phyloP scores from a whole-genome alignment of 352 stramenopile species.

The Aphanomyces stellatus region DNA sequence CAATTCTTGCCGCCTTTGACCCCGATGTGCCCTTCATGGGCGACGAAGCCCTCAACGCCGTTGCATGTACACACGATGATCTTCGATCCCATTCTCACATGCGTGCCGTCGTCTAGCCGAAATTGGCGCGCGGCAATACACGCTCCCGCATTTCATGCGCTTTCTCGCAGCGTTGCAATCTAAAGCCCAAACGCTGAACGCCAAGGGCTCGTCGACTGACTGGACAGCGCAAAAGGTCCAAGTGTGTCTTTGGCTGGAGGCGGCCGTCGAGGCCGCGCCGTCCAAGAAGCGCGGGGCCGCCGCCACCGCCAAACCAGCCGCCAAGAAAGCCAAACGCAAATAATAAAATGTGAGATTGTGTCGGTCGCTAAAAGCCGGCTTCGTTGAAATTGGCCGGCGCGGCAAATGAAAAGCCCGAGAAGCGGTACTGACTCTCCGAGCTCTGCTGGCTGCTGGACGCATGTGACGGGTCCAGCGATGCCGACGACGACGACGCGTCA shows the following conservation, averaged over 20 bases:
- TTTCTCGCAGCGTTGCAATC: slow-evolving; percentile 41
- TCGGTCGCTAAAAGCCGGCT: not conserved
- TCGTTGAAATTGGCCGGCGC: not conserved
- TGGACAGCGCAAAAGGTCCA: slow-evolving; percentile 67
- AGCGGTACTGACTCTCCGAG: not conserved
- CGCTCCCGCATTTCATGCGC: slow-evolving; percentile 55
- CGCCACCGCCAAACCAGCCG: not conserved
- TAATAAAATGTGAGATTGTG: too few relatives aligned
- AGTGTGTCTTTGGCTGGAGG: slow-evolving; percentile 42
- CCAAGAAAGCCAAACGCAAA: too few relatives aligned
- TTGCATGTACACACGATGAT: slow-evolving; percentile 43
- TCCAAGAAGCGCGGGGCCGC: not conserved
- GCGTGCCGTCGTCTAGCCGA: slow-evolving; percentile 23
- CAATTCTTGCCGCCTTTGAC: slow-evolving; percentile 63
- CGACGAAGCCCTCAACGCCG: slow-evolving; percentile 65
- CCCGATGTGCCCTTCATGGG: slow-evolving; percentile 62
- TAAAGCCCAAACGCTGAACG: slow-evolving; percentile 51
- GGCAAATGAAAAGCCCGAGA: slow-evolving; percentile 1
- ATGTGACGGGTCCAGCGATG: not conserved
- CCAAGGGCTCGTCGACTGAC: slow-evolving; percentile 23
- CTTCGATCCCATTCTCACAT: not conserved
- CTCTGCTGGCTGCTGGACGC: not conserved
- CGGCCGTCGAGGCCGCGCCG: not conserved
- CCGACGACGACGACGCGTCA: not conserved
- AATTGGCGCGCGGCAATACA: slow-evolving; percentile 75